Base-by-base conservation (phyloP, 768 basidiomycete species). In the Porphyrellus cyaneotinctus region DNA sequence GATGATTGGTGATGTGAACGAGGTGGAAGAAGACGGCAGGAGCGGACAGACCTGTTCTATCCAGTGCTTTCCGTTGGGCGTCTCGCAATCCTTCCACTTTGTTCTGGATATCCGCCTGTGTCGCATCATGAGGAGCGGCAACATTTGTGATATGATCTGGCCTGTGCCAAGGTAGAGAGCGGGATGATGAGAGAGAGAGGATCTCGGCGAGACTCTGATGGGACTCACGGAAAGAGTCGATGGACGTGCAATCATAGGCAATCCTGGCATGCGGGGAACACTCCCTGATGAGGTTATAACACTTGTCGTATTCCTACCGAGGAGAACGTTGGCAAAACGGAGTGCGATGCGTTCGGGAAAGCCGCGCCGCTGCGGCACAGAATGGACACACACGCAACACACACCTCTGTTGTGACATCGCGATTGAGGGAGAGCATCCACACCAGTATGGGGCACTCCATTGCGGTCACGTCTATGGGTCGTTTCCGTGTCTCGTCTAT, bases 71-170 rank as follows among this genome's bases (percentile, higher is more conserved):
- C 87, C 87, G 38, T 73, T 79, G 2, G 73, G 58, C 0, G 79
- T 85, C 23, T 74, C 69, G 51, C 77, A 77, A 56, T 88, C 87
- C 53, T 77, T 75, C 88, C 88, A 91, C 57, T 85, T 83, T 13
- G 83, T 70, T 18, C 88, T 75, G 2, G 88, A 86, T 68, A 90
- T 86, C 35, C 88, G 82, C 50, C 88, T 76, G 66, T 90, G 88
- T 15, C 88, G 74, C 88, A 90, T 90, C 88, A 91, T 89, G 59
- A 90, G 82, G 13, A 90, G 72, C 0, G 88, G 88, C 11, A 91
- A 71, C 75, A 90, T 84, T 58, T 84, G 76, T 17, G 83, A 82
- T 66, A 91, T 83, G 59, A 87, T 72, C 63, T 80, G 78, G 20
- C 87, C 88, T 90, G 68, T 24, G 14, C 26, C n/a, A n/a, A n/a